Evolutionary conservation across 2,329 filamentous ascomycete genomes (phyloP).

Genomic region (Sarocladiaceae sp.): DNA sequence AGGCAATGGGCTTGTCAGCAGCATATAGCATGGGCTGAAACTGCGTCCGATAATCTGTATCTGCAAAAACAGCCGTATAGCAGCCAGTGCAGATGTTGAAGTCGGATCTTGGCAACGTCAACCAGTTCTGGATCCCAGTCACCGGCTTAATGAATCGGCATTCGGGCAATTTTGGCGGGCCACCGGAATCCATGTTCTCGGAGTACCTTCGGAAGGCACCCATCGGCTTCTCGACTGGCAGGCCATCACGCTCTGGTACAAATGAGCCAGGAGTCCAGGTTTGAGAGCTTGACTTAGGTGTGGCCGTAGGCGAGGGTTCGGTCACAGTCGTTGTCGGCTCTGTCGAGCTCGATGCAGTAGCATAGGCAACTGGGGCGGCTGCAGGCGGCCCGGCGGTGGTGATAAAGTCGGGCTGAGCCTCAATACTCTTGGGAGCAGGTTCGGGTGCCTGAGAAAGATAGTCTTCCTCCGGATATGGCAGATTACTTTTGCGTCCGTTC

Average conservation of each 20-base stretch:
- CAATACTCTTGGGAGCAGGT: not conserved
- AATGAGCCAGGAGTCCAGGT: slow-evolving; percentile 24
- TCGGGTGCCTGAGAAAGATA: slow-evolving; percentile 15
- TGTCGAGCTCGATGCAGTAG: not conserved
- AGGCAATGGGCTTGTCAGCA: slow-evolving; percentile 56
- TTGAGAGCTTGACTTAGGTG: not conserved
- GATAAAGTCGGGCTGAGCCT: not conserved
- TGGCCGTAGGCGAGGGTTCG: not conserved
- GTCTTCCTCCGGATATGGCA: slow-evolving; percentile 37
- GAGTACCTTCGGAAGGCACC: slow-evolving; percentile 50
- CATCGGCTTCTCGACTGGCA: slow-evolving; percentile 25
- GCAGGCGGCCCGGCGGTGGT: not conserved
- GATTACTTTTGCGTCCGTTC: slow-evolving; percentile 19
- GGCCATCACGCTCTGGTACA: slow-evolving; percentile 32
- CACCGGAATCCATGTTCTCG: slow-evolving; percentile 30
- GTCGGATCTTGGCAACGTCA: slow-evolving; percentile 66
- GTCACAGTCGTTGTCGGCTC: slow-evolving; percentile 8
- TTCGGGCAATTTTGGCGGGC: slow-evolving; percentile 50
- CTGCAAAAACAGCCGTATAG: slow-evolving; percentile 64
- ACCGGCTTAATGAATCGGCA: slow-evolving; percentile 65
- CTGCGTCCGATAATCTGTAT: slow-evolving; percentile 61
- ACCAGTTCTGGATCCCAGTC: slow-evolving; percentile 70
- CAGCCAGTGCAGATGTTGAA: slow-evolving; percentile 84
- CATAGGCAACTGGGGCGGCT: not conserved
- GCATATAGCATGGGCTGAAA: slow-evolving; percentile 58